Percentiles rank a stretch among this genome's conserved stretches.
Conservation (phyloP, 164 flowering plant species). For the Dillenia suffruticosa region DNA sequence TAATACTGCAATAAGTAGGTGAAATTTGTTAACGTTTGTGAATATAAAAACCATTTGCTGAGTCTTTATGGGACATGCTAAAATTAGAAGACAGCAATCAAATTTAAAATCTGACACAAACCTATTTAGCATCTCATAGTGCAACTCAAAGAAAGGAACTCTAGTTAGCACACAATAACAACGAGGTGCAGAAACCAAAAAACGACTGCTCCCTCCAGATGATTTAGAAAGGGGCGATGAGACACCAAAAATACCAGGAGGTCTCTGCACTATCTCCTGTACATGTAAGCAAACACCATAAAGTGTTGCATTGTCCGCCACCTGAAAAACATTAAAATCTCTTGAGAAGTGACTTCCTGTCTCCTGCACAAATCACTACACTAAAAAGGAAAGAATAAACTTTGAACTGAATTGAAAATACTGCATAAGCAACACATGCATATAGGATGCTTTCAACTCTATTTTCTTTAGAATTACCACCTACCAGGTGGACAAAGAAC, state of each 20-base stretch:
- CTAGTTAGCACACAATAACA: conserved; percentile 90
- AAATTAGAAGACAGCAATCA: neutral
- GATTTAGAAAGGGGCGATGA: conserved; percentile 50
- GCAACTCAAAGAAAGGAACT: conserved; percentile 92
- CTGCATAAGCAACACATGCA: too few relatives aligned
- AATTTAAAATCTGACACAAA: conserved; percentile 13
- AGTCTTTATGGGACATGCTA: neutral
- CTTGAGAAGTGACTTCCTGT: conserved; percentile 1
- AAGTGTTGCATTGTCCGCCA: conserved; percentile 77
- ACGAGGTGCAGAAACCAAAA: conserved; percentile 92
- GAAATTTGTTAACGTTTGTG: neutral
- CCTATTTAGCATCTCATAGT: conserved; percentile 96
- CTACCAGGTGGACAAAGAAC: too few relatives aligned
- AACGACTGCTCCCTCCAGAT: conserved; percentile 45
- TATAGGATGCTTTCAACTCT: too few relatives aligned
- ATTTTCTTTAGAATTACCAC: too few relatives aligned
- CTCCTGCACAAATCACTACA: neutral
- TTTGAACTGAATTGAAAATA: neutral
- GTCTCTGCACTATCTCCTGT: conserved; percentile 84
- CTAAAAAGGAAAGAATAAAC: neutral
- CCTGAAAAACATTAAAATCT: conserved; percentile 37
- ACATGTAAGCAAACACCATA: conserved; percentile 95
- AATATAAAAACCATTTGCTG: neutral
- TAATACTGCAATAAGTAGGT: conserved; percentile 50
- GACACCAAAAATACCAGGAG: conserved; percentile 57